A percentile compares a stretch with the other conserved stretches of the same genome.
phyloP scores from a whole-genome alignment of 2,329 filamentous ascomycete genomes.

The Exophiala viscosa region DNA sequence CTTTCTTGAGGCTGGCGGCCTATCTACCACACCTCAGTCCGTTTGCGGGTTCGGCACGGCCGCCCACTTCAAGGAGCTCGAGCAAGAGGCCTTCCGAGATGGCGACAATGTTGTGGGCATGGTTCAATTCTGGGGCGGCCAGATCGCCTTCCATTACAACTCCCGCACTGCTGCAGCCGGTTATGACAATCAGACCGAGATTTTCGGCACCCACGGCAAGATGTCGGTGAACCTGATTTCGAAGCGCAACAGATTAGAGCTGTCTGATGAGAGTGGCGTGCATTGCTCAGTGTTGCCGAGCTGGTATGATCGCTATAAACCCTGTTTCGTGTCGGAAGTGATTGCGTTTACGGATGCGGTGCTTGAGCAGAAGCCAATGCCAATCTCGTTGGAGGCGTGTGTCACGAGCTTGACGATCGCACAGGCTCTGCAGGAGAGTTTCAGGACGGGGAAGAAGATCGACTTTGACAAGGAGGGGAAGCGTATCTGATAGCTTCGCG shows the following conservation, averaged over 20 bases:
- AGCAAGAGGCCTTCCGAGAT: constrained; percentile 32
- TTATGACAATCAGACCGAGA: constrained; percentile 43
- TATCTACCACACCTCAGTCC: constrained; percentile 33
- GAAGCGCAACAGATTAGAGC: constrained; percentile 28
- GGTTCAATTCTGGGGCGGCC: constrained; percentile 44
- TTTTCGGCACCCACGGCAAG: constrained; percentile 41
- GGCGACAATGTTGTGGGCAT: constrained; percentile 45
- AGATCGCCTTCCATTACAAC: constrained; percentile 45
- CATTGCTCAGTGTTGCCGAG: constrained; percentile 26
- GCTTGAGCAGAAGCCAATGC: constrained; percentile 12
- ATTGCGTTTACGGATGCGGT: constrained; percentile 26
- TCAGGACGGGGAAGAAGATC: constrained; percentile 10
- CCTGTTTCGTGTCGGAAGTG: constrained; percentile 30
- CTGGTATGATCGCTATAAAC: constrained; percentile 31
- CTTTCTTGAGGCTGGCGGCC: constrained; percentile 38
- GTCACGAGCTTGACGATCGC: constrained; percentile 15
- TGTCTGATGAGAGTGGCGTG: constrained; percentile 27
- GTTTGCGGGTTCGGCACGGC: constrained; percentile 37
- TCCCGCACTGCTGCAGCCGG: constrained; percentile 43
- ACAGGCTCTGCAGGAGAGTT: constrained; percentile 18
- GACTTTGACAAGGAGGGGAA: constrained; percentile 13
- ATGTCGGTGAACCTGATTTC: constrained; percentile 35
- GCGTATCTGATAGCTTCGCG: neutral
- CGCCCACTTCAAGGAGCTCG: constrained; percentile 38
- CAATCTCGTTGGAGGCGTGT: constrained; percentile 12